Conservation (phyloP, 2,329 filamentous ascomycete genomes). For the Claviceps digitariae region DNA sequence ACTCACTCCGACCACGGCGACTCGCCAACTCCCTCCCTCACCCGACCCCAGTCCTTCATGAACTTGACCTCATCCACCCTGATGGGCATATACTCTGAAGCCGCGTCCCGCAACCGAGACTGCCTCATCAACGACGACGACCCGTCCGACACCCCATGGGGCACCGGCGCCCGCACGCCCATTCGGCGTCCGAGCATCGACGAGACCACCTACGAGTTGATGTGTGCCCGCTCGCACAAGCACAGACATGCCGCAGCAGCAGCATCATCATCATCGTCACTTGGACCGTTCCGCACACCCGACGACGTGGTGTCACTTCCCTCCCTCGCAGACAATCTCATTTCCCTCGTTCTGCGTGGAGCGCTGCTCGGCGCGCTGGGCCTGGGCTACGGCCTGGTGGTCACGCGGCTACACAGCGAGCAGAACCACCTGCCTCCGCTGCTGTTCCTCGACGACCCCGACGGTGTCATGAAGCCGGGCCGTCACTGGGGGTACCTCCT, state of each 20-base stretch:
- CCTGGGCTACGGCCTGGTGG: conserved; percentile 67
- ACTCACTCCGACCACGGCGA: conserved; percentile 30
- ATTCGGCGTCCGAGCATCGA: conserved; percentile 28
- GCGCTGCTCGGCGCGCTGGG: conserved; percentile 65
- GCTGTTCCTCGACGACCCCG: too few relatives aligned
- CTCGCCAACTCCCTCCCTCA: conserved; percentile 30
- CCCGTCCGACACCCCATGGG: conserved; percentile 60
- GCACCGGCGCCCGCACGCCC: conserved; percentile 62
- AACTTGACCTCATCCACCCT: conserved; percentile 85
- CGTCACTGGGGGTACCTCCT: conserved; percentile 54
- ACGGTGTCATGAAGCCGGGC: conserved; percentile 23
- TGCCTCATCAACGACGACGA: conserved; percentile 29
- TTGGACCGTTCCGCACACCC: conserved; percentile 11
- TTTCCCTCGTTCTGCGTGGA: conserved; percentile 44
- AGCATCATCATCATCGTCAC: too few relatives aligned
- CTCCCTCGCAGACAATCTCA: conserved; percentile 9
- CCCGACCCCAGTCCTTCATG: conserved; percentile 62
- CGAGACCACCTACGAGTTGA: conserved; percentile 30
- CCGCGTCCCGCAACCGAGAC: conserved; percentile 37
- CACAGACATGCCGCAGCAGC: conserved; percentile 22
- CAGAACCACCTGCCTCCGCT: conserved; percentile 48
- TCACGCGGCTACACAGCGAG: conserved; percentile 65
- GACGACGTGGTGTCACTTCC: conserved; percentile 13
- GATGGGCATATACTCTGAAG: conserved; percentile 76
- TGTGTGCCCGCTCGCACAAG: conserved; percentile 25